Evolutionary conservation across 139 green algal genomes (phyloP).

Genomic region (Pedinophyceae sp.): DNA sequence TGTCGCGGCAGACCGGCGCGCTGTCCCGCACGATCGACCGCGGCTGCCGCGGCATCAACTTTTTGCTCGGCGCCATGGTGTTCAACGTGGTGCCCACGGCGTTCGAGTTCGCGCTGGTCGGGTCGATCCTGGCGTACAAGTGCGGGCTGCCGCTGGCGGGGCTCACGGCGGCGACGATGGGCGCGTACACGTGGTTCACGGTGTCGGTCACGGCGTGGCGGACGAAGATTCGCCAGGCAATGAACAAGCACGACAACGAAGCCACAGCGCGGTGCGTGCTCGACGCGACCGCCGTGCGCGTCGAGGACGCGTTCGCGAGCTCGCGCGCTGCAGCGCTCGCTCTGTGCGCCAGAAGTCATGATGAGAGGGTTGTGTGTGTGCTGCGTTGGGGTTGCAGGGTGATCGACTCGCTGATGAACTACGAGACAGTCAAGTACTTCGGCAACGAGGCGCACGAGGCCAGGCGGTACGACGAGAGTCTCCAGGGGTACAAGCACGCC

Average conservation of each 20-base stretch:
- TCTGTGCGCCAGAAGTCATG: too few relatives aligned
- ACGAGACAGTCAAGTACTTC: conserved; percentile 92
- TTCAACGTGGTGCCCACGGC: conserved; percentile 93
- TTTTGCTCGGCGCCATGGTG: conserved; percentile 64
- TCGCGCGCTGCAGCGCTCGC: too few relatives aligned
- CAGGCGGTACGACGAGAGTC: conserved; percentile 61
- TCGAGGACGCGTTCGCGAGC: conserved; percentile 19
- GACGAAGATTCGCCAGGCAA: conserved; percentile 63
- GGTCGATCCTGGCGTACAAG: neutral
- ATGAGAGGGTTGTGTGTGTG: too few relatives aligned
- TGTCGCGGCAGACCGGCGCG: conserved; percentile 72
- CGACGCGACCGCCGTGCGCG: too few relatives aligned
- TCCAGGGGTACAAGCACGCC: conserved; percentile 50
- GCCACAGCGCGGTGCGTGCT: neutral
- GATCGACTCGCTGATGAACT: conserved; percentile 92
- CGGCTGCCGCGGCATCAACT: conserved; percentile 86
- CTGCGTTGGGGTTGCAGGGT: too few relatives aligned
- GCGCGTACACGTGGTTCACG: conserved; percentile 76
- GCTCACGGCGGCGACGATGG: conserved; percentile 71
- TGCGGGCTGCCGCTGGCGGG: conserved; percentile 69
- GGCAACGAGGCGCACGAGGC: conserved; percentile 73
- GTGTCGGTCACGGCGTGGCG: conserved; percentile 74
- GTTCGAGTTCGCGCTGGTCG: conserved; percentile 74
- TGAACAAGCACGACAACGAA: conserved; percentile 61
- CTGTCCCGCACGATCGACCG: conserved; percentile 76